Conservation (phyloP, 1,139 yeast genomes). For the Saccharomyces hybrid region DNA sequence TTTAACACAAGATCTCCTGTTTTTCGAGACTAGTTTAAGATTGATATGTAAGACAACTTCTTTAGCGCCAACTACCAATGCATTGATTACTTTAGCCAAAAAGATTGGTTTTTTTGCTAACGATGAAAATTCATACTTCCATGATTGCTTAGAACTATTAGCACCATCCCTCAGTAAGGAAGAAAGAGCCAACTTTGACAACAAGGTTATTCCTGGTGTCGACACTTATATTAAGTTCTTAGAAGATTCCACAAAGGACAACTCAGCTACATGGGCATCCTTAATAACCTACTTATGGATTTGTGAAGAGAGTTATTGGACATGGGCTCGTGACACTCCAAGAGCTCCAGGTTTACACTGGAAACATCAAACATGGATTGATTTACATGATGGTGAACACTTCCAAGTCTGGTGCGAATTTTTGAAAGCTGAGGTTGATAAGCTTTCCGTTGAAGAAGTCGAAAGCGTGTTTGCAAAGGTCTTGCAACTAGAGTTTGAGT, state of each 20-base stretch:
- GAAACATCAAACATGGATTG: constrained; percentile 46
- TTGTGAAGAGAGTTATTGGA: constrained; percentile 46
- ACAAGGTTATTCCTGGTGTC: constrained; percentile 33
- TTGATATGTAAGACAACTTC: constrained; percentile 42
- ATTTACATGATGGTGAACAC: constrained; percentile 42
- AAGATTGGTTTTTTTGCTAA: constrained; percentile 46
- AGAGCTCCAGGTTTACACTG: constrained; percentile 34
- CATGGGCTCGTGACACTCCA: constrained; percentile 41
- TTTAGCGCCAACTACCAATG: constrained; percentile 36
- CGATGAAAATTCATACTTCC: constrained; percentile 45
- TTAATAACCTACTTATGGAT: constrained; percentile 41
- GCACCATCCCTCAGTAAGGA: constrained; percentile 12
- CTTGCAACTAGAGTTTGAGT: constrained; percentile 37
- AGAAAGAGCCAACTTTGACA: constrained; percentile 21
- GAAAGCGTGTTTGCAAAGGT: constrained; percentile 35
- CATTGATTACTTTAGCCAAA: constrained; percentile 39
- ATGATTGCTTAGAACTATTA: constrained; percentile 33
- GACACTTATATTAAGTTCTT: constrained; percentile 36
- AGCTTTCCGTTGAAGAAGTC: constrained; percentile 32
- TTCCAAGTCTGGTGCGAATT: constrained; percentile 44
- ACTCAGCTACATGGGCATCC: constrained; percentile 36
- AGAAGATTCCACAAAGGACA: constrained; percentile 29
- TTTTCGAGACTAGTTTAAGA: constrained; percentile 40
- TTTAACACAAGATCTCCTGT: constrained; percentile 43
- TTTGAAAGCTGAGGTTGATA: constrained; percentile 39